Percentiles rank a stretch among this genome's conserved stretches.
phyloP scores from a whole-genome alignment of 1,284 basidiomycete species.

The Heimioporus punctisporus region DNA sequence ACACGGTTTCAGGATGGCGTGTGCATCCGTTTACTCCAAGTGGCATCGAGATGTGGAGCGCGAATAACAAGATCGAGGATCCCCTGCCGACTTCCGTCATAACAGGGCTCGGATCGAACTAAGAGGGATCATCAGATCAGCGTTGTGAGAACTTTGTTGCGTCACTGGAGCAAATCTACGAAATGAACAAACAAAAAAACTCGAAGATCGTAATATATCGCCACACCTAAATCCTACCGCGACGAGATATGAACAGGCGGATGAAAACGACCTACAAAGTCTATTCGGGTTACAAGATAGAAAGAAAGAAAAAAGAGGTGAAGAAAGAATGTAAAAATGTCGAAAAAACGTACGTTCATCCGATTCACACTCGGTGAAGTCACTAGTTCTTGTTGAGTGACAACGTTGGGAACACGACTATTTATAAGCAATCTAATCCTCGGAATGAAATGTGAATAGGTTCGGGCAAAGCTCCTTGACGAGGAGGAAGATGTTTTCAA shows the following conservation, averaged over 20 bases:
- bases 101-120: background rate
- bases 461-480: background rate
- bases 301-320: too few species aligned
- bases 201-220: too few species aligned
- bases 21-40: background rate
- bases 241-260: too few species aligned
- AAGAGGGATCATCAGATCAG: background rate
- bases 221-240: too few species aligned
- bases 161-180: too few species aligned
- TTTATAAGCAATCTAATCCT: background rate
- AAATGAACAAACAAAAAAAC: too few species aligned
- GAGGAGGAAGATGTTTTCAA: background rate
- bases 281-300: too few species aligned
- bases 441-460: background rate
- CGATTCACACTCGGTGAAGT: too few species aligned
- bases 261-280: too few species aligned
- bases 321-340: too few species aligned
- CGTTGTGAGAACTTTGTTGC: background rate
- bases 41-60: background rate
- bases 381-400: background rate
- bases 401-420: background rate
- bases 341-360: too few species aligned
- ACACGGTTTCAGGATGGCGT: background rate
- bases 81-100: background rate
- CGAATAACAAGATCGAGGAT: background rate